phyloP scores from a whole-genome alignment of 2,329 filamentous ascomycete species.

The Epichloe sp. region DNA sequence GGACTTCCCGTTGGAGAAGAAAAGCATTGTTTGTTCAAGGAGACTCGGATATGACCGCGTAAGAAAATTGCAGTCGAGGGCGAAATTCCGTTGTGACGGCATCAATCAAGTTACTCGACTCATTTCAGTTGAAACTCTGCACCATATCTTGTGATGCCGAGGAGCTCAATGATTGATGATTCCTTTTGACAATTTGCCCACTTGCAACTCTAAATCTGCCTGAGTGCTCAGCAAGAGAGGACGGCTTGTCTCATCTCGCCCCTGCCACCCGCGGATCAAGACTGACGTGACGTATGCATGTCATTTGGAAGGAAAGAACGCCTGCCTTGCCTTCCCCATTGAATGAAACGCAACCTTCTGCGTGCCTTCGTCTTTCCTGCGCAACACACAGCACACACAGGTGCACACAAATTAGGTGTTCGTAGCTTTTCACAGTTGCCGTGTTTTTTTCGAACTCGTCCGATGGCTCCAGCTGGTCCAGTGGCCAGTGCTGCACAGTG shows the following conservation, averaged over 20 bases:
- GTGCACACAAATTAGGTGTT: neutral
- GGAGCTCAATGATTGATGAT: no score
- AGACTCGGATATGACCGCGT: no score
- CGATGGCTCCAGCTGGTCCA: neutral
- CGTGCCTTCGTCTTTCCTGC: neutral
- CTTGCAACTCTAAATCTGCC: neutral
- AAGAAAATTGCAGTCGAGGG: no score
- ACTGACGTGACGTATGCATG: neutral
- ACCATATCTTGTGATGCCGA: no score
- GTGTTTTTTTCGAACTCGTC: neutral
- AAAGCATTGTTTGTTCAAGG: no score
- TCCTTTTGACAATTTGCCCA: no score
- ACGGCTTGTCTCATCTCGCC: neutral
- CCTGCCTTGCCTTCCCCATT: neutral
- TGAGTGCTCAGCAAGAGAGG: neutral
- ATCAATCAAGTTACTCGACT: no score
- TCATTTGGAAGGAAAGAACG: constrained; percentile 1
- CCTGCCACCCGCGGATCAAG: neutral
- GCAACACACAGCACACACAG: neutral
- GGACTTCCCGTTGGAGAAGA: no score
- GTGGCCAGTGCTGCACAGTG: neutral
- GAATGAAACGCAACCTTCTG: neutral
- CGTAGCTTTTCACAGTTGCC: neutral
- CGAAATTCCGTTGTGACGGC: no score
- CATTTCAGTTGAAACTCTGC: no score